Percentiles rank a stretch among this genome's conserved stretches.
Conservation (phyloP, 2,329 filamentous ascomycete species). For the Xylariaceae sp. region DNA sequence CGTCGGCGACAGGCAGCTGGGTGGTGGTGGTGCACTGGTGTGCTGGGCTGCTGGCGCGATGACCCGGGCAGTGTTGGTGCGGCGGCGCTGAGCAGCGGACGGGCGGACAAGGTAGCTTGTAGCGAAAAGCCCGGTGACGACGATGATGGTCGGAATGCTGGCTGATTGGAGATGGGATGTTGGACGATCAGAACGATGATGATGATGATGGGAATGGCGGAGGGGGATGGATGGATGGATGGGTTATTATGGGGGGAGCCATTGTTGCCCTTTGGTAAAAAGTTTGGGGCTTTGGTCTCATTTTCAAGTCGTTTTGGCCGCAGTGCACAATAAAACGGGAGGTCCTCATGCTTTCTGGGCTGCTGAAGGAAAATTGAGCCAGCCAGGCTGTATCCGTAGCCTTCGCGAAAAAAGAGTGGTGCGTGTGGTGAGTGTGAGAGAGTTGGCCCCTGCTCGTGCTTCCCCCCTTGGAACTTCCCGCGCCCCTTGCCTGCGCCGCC, state of each 20-base stretch:
- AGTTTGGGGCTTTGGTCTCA: slow-evolving; percentile 30
- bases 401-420: slow-evolving; percentile 18
- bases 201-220: slow-evolving; percentile 17
- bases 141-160: slow-evolving; percentile 11
- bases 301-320: slow-evolving; percentile 24
- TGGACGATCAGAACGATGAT: slow-evolving; percentile 7
- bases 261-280: slow-evolving; percentile 24
- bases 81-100: slow-evolving; percentile 10
- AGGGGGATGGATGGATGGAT: slow-evolving; percentile 18
- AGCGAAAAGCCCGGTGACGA: slow-evolving; percentile 7
- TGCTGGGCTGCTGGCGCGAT: not conserved
- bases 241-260: slow-evolving; percentile 29
- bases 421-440: slow-evolving; percentile 4
- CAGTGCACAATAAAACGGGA: slow-evolving; percentile 21
- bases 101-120: too few species aligned
- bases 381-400: slow-evolving; percentile 17
- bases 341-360: slow-evolving; percentile 20
- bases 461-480: not conserved
- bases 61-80: slow-evolving; percentile 2
- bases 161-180: slow-evolving; percentile 2
- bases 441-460: not conserved
- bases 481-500: not conserved
- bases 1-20: slow-evolving; percentile 8
- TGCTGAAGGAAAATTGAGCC: slow-evolving; percentile 19
- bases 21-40: not conserved